A percentile compares a stretch with the other conserved stretches of the same genome.
These are phyloP conservation scores for Lyophyllum decastes DNA, from an alignment of 768 basidiomycete species.

Conservation along the genomic window DNA sequence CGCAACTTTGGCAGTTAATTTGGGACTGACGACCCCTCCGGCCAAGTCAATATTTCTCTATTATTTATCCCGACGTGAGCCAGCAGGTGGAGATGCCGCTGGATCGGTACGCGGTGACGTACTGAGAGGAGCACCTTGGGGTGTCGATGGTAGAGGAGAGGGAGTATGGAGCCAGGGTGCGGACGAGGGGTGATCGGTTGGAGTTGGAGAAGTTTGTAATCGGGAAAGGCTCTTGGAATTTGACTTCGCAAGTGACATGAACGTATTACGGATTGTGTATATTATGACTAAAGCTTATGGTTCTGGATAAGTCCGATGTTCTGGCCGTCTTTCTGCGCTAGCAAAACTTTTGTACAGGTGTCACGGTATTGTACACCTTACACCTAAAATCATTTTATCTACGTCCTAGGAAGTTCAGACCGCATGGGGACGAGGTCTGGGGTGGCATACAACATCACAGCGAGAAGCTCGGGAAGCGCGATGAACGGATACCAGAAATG, in stretches of 20 bases:
- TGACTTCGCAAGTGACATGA: background rate
- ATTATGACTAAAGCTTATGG: background rate
- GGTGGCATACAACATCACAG: conserved; percentile 18
- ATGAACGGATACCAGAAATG: conserved; percentile 27
- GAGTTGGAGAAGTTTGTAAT: conserved; percentile 44
- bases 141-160: conserved; percentile 66
- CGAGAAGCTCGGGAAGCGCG: conserved; percentile 25
- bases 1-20: too few relatives aligned
- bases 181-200: conserved; percentile 51
- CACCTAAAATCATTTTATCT: background rate
- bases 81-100: conserved; percentile 43
- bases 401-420: conserved; percentile 7
- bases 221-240: conserved; percentile 44
- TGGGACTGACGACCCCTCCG: too few relatives aligned
- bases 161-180: conserved; percentile 51
- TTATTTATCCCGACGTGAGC: too few relatives aligned
- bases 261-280: background rate
- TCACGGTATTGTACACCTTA: too few relatives aligned
- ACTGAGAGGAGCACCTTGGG: conserved; percentile 56
- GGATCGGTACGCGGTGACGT: conserved; percentile 69
- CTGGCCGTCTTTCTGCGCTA: too few relatives aligned
- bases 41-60: too few relatives aligned
- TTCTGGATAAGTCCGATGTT: too few relatives aligned
- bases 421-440: conserved; percentile 24
- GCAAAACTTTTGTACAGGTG: too few relatives aligned